Evolutionary conservation across 176 grass and related monocot species (phyloP).

Genomic region (Eleusine indica): DNA sequence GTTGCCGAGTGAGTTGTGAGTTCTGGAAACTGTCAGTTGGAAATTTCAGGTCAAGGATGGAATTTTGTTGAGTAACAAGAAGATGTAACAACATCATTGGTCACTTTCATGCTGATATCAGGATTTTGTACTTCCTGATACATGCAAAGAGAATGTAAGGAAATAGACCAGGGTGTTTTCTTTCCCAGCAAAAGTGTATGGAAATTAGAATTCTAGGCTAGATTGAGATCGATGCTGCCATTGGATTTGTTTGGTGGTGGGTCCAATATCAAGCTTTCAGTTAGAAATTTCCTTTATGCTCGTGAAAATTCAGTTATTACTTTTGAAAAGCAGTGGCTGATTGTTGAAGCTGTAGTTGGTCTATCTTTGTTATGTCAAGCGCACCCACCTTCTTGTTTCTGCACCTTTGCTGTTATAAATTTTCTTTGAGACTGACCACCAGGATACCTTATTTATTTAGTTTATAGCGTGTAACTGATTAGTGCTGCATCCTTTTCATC

Average conservation of each 20-base stretch:
- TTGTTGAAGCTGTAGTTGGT: neutral
- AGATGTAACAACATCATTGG: neutral
- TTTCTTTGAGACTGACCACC: constrained; percentile 19
- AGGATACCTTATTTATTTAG: constrained; percentile 27
- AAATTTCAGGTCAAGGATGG: neutral
- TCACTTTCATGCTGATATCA: neutral
- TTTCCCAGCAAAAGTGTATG: neutral
- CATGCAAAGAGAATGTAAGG: neutral
- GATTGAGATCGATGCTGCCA: constrained; percentile 16
- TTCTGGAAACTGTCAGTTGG: neutral
- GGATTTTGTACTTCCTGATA: neutral
- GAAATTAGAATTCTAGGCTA: constrained; percentile 24
- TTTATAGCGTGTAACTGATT: constrained; percentile 8
- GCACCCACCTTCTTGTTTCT: constrained; percentile 19
- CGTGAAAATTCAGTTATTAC: neutral
- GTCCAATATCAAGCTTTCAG: constrained; percentile 25
- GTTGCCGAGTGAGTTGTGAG: neutral
- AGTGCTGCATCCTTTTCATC: constrained; percentile 10
- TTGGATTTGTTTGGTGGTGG: constrained; percentile 21
- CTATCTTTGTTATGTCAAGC: constrained; percentile 13
- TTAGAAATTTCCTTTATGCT: constrained; percentile 5
- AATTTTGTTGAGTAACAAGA: neutral
- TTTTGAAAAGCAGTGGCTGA: neutral
- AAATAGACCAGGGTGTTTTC: neutral
- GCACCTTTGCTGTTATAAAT: neutral